Base-by-base conservation (phyloP, 306 rosid species). In the Abrus pulchellus region DNA sequence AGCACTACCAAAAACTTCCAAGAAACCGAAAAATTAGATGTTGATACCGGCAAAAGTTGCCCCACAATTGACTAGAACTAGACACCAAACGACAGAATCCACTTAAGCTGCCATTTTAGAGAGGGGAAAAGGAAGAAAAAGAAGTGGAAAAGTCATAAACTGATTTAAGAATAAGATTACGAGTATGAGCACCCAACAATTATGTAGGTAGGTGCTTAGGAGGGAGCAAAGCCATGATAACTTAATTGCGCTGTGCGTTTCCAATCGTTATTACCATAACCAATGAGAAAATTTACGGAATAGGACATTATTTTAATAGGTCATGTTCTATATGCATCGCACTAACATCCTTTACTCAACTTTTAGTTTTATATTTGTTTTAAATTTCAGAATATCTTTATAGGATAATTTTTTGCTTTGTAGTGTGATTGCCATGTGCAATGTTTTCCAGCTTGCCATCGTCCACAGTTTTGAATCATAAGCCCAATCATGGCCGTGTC, bases 21-120 rank as follows among this genome's bases (percentile, higher is more conserved):
- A 63, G 68, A 41, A 80, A 80, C 11, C n/a, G n/a, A 80, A 53
- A 34, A 72, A 50, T 72, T 43, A 70, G 49, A 63, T 63, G 7
- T 68, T 73, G 4, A 1, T 32, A 9, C 7, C 11, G 54, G 60
- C 41, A 71, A 65, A 64, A 71, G 34, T 77, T 20, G 74, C 76
- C 85, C 85, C 85, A 73, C 78, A 60, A 11, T 59, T 65, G 87
- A 84, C 48, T 78, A 76, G 62, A 81, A 80, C 68, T 12, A 1
- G 74, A 55, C 81, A 83, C 45, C 86, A 68, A 71, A 72, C 80
- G 38, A 79, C 1, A 33, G 7, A 29, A 13, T 63, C 76, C 33
- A 83, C 59, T 78, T 13, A 33, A 29, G 64, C 79, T 76, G 90
- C 73, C 84, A 72, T 61, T 41, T 34, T n/a, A 7, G 50, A 52